Evolutionary conservation across 768 basidiomycete species (phyloP), one percentile per base, ranked within the genome.

Genomic region (Trametes cingulata): DNA sequence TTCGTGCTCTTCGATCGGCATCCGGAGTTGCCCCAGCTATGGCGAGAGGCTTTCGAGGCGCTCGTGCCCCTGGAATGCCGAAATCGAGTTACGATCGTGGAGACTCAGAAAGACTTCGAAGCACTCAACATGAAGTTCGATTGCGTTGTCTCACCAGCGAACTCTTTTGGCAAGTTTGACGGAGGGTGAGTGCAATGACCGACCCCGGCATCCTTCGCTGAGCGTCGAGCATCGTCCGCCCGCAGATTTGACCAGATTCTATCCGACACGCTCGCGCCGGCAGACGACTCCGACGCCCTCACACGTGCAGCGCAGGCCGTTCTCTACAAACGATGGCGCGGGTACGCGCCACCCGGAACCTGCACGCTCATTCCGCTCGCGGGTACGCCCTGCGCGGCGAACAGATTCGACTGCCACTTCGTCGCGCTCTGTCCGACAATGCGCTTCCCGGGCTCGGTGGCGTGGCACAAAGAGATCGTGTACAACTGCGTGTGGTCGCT

Each of bases 81-180:
- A 25, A 19, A 35, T 15, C 41, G 50, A 3, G 47, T 56, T 36
- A 35, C 56, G 27, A 42, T 66, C 55, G 42, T 66, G 5, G 43
- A 62, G 24, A 41, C 14, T 27, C 40, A 20, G n/a, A 46, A 15
- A 9, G 45, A 46, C 45, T 37, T 63, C 6, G 35, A 50, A 6
- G 24, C 57, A 19, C 54, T 63, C 5, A 39, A 49, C 27, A 40
- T 42, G 8, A 22, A 35, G 33, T 63, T 63, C 27, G 70, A 72
- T 57, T 72, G 70, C 54, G 51, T 70, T 14, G 69, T 71, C 25
- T 71, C 70, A n/a, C 70, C 69, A 9, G 70, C 68, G 10, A 72
- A 71, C 47, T 70, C 70, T 1, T 70, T 63, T 46, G 70, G 70
- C 20, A 68, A 65, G 39, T 67, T 71, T 60, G 71, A 72, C 55